Evolutionary conservation across 2,329 filamentous ascomycete species (phyloP).

Genomic region (Paraphaeosphaeria minitans): DNA sequence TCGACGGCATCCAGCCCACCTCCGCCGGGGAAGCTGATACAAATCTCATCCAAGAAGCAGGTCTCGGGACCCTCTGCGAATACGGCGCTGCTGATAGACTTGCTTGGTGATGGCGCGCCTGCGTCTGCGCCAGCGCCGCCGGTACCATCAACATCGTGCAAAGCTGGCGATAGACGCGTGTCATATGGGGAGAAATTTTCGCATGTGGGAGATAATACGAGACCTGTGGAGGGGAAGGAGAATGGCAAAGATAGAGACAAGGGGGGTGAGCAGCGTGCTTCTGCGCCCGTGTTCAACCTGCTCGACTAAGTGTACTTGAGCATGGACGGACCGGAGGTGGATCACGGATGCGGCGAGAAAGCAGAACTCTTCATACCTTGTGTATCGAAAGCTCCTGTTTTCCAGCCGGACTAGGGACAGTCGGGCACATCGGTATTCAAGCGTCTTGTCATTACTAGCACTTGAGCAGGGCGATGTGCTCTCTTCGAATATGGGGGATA

Average conservation of each 20-base stretch:
- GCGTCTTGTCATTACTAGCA: background rate
- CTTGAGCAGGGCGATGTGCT: background rate
- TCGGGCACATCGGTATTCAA: background rate
- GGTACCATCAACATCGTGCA: background rate
- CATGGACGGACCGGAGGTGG: background rate
- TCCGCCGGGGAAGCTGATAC: slow-evolving; percentile 19
- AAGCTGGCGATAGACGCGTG: background rate
- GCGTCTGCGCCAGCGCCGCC: too few relatives aligned
- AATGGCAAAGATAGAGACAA: background rate
- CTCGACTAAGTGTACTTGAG: background rate
- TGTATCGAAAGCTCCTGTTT: background rate
- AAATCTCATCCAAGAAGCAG: slow-evolving; percentile 22
- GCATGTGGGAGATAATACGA: background rate
- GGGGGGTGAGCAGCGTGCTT: background rate
- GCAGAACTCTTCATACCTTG: background rate
- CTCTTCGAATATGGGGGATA: background rate
- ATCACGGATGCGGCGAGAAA: background rate
- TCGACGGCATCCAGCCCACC: background rate
- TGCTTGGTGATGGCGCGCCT: background rate
- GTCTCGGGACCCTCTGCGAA: background rate
- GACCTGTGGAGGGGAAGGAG: slow-evolving; percentile 8
- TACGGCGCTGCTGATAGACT: slow-evolving; percentile 4
- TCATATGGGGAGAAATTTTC: slow-evolving; percentile 4
- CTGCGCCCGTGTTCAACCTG: background rate
- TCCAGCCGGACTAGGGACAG: background rate